Evolutionary conservation across 1,139 yeast genomes (phyloP), one percentile per base, ranked within the genome.

Genomic region (Yamadazyma mexicana): DNA sequence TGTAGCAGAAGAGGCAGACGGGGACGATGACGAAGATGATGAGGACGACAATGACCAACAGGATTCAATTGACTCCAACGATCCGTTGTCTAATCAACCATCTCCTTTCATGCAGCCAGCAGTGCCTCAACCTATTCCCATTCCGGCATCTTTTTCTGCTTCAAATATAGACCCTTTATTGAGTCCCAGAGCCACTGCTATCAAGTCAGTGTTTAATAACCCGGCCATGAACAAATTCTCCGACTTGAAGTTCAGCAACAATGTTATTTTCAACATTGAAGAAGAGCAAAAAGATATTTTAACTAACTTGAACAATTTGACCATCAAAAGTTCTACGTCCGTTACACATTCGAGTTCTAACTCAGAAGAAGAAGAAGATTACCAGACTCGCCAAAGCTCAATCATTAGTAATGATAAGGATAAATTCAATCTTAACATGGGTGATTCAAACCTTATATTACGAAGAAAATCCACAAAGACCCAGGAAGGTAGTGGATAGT

Each of bases 131-230:
- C 40, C 44, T 11, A 36, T 41, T 17, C 38, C 44, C 5, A 38
- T 40, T 2, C 45, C 48, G 6, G 17, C 32, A 11, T 6, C 32
- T 3, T 17, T 27, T 4, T 8, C 23, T 3, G 17, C 12, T 12
- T 10, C 20, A 10, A 24, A 24, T 24, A 12, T 16, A 6, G 39
- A 40, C 17, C 51, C 50, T 6, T 45, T 62, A 28, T 37, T 50
- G 20, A 61, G 69, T 24, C 74, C 75, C 1, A 51, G 71, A 39
- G 76, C 76, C 0, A 61, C 64, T 33, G 77, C 77, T n/a, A 72
- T 72, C 36, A 69, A 62, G 48, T 62, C 61, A 44, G 76, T 72
- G 1, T 72, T 72, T 48, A 70, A 69, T 49, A 71, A 70, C 41
- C 75, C 74, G 1, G 76, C 74, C 1, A 69, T 71, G 66, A 48